Conservation (phyloP, 345 rosid genomes). For the Crucihimalaya himalaica region DNA sequence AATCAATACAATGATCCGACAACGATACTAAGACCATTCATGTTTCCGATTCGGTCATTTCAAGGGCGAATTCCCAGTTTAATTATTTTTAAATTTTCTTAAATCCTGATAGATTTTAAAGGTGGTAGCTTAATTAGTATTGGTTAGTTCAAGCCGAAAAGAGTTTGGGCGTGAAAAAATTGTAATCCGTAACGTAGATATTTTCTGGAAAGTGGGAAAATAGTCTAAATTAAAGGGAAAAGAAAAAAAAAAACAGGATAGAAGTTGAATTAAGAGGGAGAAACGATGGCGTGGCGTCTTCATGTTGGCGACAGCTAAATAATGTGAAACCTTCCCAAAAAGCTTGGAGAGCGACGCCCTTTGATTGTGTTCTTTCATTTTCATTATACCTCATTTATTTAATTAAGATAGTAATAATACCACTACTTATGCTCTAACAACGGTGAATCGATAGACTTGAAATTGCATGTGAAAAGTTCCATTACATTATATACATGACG, state of each 20-base stretch:
- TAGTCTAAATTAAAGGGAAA: neutral
- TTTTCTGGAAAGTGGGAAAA: neutral
- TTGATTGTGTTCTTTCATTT: constrained; percentile 23
- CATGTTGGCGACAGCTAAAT: constrained; percentile 62
- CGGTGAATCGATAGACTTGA: neutral
- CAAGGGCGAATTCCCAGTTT: neutral
- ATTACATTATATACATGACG: neutral
- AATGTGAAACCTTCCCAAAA: constrained; percentile 41
- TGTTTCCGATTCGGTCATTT: neutral
- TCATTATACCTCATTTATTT: neutral
- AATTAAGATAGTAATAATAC: neutral
- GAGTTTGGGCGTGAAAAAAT: neutral
- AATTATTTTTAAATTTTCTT: neutral
- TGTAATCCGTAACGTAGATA: too few species aligned
- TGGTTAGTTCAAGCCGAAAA: neutral
- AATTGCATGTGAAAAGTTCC: neutral
- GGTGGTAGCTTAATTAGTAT: neutral
- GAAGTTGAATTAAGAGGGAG: constrained; percentile 18
- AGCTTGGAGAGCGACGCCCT: constrained; percentile 40
- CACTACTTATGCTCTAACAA: neutral
- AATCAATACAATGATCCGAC: neutral
- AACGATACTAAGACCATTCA: neutral
- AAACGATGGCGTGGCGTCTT: constrained; percentile 50
- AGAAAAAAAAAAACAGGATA: neutral
- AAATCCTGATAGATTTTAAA: neutral